Conservation (phyloP, 495 filamentous ascomycete genomes). For the Polyplosphaeria fusca region DNA sequence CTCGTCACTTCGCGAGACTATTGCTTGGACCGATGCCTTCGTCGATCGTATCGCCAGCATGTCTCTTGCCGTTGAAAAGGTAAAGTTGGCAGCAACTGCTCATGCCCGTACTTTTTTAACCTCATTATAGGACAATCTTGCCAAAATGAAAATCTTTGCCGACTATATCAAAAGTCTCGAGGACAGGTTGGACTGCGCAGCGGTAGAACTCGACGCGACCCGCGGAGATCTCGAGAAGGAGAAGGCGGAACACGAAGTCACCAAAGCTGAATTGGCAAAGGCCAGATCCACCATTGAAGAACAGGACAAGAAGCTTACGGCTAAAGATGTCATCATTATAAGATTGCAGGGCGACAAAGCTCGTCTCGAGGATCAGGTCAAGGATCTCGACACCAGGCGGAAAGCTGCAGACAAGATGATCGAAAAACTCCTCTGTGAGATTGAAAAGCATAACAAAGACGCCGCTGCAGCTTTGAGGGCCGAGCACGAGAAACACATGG, state of each 20-base stretch:
- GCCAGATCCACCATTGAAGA: neutral
- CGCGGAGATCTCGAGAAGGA: neutral
- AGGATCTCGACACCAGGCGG: too few species aligned
- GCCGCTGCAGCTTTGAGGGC: neutral
- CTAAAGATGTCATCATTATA: too few species aligned
- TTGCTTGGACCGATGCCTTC: constrained; percentile 7
- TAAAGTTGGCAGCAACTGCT: too few species aligned
- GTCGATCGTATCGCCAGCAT: constrained; percentile 4
- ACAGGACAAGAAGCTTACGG: neutral
- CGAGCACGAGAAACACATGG: neutral
- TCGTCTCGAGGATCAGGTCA: too few species aligned
- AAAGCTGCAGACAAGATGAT: too few species aligned
- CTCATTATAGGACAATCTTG: too few species aligned
- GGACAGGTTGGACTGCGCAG: too few species aligned
- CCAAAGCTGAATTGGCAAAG: neutral
- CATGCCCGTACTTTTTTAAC: too few species aligned
- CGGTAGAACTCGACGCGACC: neutral
- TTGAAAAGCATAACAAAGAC: neutral
- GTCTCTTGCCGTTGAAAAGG: neutral
- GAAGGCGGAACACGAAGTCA: neutral
- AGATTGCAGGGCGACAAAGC: too few species aligned
- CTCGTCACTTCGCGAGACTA: neutral
- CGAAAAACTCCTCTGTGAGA: too few species aligned
- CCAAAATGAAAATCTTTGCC: neutral
- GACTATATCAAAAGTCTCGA: neutral